Percentiles rank a stretch among this genome's conserved stretches.
phyloP scores from a whole-genome alignment of 441 rosid genomes.

The Pelargonium myrrhifolium region DNA sequence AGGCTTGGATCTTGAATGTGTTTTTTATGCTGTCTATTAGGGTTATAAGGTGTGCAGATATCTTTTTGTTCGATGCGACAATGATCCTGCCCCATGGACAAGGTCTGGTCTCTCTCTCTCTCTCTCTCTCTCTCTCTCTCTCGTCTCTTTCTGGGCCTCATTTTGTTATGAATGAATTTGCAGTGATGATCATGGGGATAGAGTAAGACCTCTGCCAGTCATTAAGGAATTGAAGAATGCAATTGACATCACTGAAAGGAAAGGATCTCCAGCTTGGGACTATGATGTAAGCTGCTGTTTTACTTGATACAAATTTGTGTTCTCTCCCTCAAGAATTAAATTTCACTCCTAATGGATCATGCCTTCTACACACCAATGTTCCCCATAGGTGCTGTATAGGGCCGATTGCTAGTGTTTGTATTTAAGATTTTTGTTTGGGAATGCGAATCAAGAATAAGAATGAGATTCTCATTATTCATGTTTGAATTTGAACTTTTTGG shows the following conservation, averaged over 20 bases:
- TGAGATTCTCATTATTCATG: no score
- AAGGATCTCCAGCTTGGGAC: constrained; percentile 64
- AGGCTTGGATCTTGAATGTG: not conserved
- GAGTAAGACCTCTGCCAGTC: constrained; percentile 60
- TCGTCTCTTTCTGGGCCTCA: not conserved
- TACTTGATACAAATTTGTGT: not conserved
- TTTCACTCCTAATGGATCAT: not conserved
- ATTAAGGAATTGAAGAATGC: constrained; percentile 52
- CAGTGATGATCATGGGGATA: constrained; percentile 72
- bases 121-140: not conserved
- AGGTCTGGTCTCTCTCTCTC: constrained; percentile 34
- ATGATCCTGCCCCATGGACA: constrained; percentile 89
- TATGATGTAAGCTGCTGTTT: constrained; percentile 45
- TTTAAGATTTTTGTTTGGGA: no score
- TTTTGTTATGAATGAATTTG: constrained; percentile 6
- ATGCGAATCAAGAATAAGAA: no score
- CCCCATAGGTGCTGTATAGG: not conserved
- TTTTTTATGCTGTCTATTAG: constrained; percentile 21
- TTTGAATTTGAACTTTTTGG: no score
- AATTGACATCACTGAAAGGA: constrained; percentile 49
- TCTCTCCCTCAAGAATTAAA: not conserved
- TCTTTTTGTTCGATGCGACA: constrained; percentile 83
- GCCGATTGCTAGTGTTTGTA: no score
- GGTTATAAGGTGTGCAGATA: constrained; percentile 59
- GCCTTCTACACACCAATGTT: not conserved